Base-by-base conservation (phyloP, 2,329 filamentous ascomycete species). In the Fusarium xylarioides region DNA sequence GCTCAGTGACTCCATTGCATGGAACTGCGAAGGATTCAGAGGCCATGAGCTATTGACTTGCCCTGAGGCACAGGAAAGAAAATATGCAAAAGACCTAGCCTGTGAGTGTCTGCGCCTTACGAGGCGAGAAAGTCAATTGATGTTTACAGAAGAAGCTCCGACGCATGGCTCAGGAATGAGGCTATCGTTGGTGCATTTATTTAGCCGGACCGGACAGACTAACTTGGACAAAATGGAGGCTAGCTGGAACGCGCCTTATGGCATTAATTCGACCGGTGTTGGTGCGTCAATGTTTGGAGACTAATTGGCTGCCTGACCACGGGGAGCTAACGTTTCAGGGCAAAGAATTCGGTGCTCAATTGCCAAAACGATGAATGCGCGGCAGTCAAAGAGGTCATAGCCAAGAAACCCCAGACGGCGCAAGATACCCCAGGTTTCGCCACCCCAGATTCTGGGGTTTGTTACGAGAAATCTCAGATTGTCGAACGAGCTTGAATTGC, bases 391-490 rank as follows among this genome's bases (percentile, higher is more conserved):
- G 26, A 49, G 40, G 38, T 57, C 16, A 40, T 57, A 30, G 63
- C 66, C 55, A 62, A 70, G 38, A 55, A 26, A 34, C 28, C 58
- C 54, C 44, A 64, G 43, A 57, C 42, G 38, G 47, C 18, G 19
- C 26, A 42, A n/a, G 18, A 42, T 70, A 66, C 70, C 70, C 70
- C 70, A 30, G 61, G 34, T 56, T 73, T 42, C 26, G 38, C 44
- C 35, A 60, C 43, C 37, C 34, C 56, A 52, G 43, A 42, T 35
- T 44, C 43, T 28, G 54, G 54, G 40, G 40, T 46, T 56, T 26
- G 38, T 34, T 14, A 32, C 14, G 53, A 46, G 28, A 21, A 15
- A 56, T 42, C 15, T n/a, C 14, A 57, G 54, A 49, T 57, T 49
- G 40, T 57, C 54, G 40, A 57, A 57, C 30, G n/a, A 57, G 40